Evolutionary conservation across 495 filamentous ascomycete genomes (phyloP), one percentile per base, ranked within the genome.

Genomic region (Friedmanniomyces endolithicus): DNA sequence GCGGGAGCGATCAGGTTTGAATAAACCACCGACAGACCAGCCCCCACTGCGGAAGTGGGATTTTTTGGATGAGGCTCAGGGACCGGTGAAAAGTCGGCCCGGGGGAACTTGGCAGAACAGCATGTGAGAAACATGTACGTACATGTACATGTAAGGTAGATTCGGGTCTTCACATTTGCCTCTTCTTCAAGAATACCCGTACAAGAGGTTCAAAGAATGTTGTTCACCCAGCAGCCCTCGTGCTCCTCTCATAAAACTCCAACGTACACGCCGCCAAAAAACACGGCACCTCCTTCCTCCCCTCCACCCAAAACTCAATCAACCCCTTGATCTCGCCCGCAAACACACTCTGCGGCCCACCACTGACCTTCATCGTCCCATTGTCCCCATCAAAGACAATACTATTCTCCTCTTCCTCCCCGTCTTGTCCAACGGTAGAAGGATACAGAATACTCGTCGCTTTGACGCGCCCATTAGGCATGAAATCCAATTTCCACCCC

Each of bases 341-440:
- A 70, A 98, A 98, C 25, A 76, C 75, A 63, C 85, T 90, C 62
- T 87, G 79, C 4, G 88, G 87, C 0, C 92, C 92, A 6, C 92
- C 92, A 16, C 82, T 84, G 55, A 97, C 84, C 74, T 97, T 97
- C 92, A 98, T 98, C 22, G 87, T 95, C 24, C 92, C 83, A 57
- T 85, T 84, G 69, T 97, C 90, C 22, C 90, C 94, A 71, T 99
- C 92, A 70, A 99, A 97, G 0, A 95, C 80, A 56, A 99, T 94
- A 46, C 83, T 88, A 58, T 90, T 94, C 67, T 86, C 77, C 66
- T 78, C 43, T 71, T 78, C 76, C 33, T 76, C 71, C 59, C 71
- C 62, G 41, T 52, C 35, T n/a, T 14, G 8, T 11, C 8, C 20
- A 0, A 58, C 46, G 2, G 44, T 49, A 40, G 79, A 81, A 0